A percentile compares a stretch with the other conserved stretches of the same genome.
Evolutionary conservation across 257 asterid genomes (phyloP).

Genomic region (Solanum corneliomulleri): DNA sequence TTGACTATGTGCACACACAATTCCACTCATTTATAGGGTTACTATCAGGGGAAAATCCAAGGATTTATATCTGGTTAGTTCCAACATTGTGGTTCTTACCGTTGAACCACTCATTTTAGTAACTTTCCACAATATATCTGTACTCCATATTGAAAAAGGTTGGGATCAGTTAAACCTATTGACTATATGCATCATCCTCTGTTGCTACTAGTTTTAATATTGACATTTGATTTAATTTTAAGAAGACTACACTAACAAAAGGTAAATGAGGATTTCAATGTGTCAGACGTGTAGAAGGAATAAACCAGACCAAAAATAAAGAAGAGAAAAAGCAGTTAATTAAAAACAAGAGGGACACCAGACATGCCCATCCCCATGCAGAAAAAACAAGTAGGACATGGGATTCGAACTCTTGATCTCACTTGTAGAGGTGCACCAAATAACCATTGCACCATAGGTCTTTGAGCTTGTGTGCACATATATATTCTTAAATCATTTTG

Average conservation of each 20-base stretch:
- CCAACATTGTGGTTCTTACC: neutral
- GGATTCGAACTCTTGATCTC: neutral
- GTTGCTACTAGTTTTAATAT: neutral
- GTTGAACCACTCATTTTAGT: neutral
- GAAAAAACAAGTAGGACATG: neutral
- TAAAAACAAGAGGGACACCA: neutral
- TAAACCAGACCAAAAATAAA: neutral
- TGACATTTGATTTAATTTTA: neutral
- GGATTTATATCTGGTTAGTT: neutral
- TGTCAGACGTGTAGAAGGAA: neutral
- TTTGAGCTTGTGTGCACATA: neutral
- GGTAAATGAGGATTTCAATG: neutral
- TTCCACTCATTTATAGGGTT: neutral
- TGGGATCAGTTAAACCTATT: neutral
- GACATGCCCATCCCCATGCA: neutral
- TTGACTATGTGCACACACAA: neutral
- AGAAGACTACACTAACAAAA: neutral
- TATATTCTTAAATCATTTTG: neutral
- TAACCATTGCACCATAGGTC: neutral
- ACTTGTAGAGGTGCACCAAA: neutral
- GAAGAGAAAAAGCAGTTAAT: neutral
- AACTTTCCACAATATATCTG: neutral
- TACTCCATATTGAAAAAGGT: neutral
- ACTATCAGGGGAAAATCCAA: neutral
- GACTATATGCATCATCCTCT: neutral